A percentile compares a stretch with the other conserved stretches of the same genome.
Evolutionary conservation across 139 green algal species (phyloP).

Genomic region (Micractinium sp.): DNA sequence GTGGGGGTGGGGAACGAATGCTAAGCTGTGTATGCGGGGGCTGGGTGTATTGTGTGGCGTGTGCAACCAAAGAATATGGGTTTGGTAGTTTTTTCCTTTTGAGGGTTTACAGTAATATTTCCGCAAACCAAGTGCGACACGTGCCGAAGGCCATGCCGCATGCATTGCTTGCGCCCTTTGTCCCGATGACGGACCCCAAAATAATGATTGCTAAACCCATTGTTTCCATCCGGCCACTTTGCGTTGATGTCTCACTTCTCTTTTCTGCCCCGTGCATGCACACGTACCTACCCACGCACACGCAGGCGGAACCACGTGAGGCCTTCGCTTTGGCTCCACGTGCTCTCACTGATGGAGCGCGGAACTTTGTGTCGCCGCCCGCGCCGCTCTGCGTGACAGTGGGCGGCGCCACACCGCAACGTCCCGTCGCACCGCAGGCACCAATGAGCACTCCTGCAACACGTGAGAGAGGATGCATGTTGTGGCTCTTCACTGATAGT

Average conservation of each 20-base stretch:
- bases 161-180: neutral
- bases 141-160: too few relatives aligned
- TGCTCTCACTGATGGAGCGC: constrained; percentile 52
- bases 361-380: constrained; percentile 57
- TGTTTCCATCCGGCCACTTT: neutral
- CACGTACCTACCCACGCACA: neutral
- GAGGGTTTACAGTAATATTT: too few relatives aligned
- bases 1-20: too few relatives aligned
- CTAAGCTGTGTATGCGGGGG: too few relatives aligned
- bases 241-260: neutral
- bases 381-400: neutral
- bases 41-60: too few relatives aligned
- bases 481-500: neutral
- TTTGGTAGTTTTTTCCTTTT: too few relatives aligned
- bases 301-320: constrained; percentile 32
- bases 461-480: neutral
- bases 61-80: too few relatives aligned
- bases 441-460: neutral
- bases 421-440: neutral
- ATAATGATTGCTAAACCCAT: too few relatives aligned
- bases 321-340: constrained; percentile 49
- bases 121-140: too few relatives aligned
- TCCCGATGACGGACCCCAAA: too few relatives aligned
- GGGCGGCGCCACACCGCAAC: constrained; percentile 20
- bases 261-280: neutral